Conservation (phyloP, 192 early-diverging fungal species). For the Coemansia sp. region DNA sequence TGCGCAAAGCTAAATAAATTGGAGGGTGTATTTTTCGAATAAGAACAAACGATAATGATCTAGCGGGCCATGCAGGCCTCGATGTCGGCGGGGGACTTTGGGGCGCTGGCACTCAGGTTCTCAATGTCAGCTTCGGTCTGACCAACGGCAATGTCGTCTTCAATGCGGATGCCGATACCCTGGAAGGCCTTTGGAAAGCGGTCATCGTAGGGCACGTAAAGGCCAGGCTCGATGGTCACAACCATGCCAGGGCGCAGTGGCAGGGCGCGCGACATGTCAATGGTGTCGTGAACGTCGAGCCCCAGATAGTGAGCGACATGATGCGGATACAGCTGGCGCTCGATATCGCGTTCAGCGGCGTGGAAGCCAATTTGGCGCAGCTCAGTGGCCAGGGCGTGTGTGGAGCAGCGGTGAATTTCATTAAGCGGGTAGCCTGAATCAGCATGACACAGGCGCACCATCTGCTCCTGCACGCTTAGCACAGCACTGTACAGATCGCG, state of each 20-base stretch:
- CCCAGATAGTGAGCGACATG: slow-evolving; percentile 95
- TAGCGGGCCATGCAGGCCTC: slow-evolving; percentile 46
- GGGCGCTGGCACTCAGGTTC: slow-evolving; percentile 67
- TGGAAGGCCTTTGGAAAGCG: slow-evolving; percentile 78
- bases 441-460: slow-evolving; percentile 66
- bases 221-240: slow-evolving; percentile 92
- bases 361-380: slow-evolving; percentile 69
- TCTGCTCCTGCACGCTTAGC: slow-evolving; percentile 78
- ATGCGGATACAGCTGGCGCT: slow-evolving; percentile 82
- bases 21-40: too few species aligned
- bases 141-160: slow-evolving; percentile 90
- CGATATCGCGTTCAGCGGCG: slow-evolving; percentile 70
- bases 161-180: slow-evolving; percentile 92
- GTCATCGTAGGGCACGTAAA: slow-evolving; percentile 81
- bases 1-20: too few species aligned
- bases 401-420: slow-evolving; percentile 77
- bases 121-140: slow-evolving; percentile 62
- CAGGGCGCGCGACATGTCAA: slow-evolving; percentile 68
- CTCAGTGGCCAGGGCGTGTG: slow-evolving; percentile 67
- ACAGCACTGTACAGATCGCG: slow-evolving; percentile 82
- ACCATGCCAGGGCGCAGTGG: slow-evolving; percentile 79
- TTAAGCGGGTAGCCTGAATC: slow-evolving; percentile 63
- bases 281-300: slow-evolving; percentile 91
- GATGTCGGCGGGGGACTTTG: slow-evolving; percentile 85
- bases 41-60: background rate